A percentile compares a stretch with the other conserved stretches of the same genome.
Conservation (phyloP, 208 protist species). For the Crithidia sp. region DNA sequence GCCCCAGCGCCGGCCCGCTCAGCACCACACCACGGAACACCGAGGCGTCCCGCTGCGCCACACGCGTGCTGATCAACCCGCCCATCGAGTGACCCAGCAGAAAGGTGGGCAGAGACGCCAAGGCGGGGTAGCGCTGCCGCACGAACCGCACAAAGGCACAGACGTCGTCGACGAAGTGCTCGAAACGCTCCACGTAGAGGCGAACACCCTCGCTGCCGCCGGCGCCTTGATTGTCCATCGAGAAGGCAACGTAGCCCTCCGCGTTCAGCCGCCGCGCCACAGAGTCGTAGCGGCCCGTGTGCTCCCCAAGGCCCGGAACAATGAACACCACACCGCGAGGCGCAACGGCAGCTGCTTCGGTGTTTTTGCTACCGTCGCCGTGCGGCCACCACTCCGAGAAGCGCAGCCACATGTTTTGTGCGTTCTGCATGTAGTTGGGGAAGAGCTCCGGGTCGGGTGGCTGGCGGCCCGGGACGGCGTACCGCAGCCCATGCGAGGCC, state of each 20-base stretch:
- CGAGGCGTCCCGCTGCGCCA: conserved; percentile 43
- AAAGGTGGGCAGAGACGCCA: conserved; percentile 49
- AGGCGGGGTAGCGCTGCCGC: conserved; percentile 37
- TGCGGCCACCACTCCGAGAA: conserved; percentile 76
- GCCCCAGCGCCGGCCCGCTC: conserved; percentile 57
- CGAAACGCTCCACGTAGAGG: conserved; percentile 72
- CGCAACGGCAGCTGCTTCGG: neutral
- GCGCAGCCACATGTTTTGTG: conserved; percentile 73
- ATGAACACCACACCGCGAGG: conserved; percentile 67
- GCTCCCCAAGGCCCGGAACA: conserved; percentile 73
- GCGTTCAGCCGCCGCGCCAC: conserved; percentile 55
- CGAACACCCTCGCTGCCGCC: conserved; percentile 78
- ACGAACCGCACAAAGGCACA: conserved; percentile 50
- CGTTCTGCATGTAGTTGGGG: conserved; percentile 78
- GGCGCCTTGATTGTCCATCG: conserved; percentile 76
- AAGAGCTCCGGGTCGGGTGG: conserved; percentile 73
- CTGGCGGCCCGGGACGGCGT: conserved; percentile 43
- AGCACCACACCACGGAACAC: conserved; percentile 55
- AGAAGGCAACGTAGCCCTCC: conserved; percentile 62
- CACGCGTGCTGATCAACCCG: conserved; percentile 61
- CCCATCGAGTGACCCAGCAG: conserved; percentile 86
- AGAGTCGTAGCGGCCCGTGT: conserved; percentile 76
- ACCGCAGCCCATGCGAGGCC: conserved; percentile 41
- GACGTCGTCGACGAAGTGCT: conserved; percentile 79
- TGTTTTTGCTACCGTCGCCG: conserved; percentile 3